Evolutionary conservation across 768 basidiomycete species (phyloP), one percentile per base, ranked within the genome.

Genomic region (Antrodiella citrinella): DNA sequence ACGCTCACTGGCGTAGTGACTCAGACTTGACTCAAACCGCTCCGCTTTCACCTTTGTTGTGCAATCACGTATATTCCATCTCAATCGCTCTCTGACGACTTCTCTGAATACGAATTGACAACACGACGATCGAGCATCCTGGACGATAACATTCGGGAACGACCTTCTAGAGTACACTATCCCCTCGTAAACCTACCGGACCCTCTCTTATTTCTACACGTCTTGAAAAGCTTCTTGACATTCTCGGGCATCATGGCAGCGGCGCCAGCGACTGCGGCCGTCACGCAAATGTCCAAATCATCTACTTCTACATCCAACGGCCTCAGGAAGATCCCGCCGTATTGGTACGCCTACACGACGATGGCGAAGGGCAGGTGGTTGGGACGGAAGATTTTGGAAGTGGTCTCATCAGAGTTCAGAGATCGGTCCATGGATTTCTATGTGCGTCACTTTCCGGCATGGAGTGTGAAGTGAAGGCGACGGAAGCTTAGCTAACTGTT

Each of bases 371-470:
- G 82, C 47, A 77, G 93, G 23, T 96, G 93, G 92, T 72, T 91
- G 30, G 84, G 86, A 26, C 73, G 93, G 44, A 86, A 92, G 64
- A 74, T 96, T 30, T 67, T 97, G 20, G 93, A 97, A 66, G 84
- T 96, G 35, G 85, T 97, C 13, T 91, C 88, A 0, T 94, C 92
- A 0, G 93, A 97, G 65, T 97, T 95, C 62, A 74, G 93, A 48
- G 93, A 96, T 71, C 76, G 93, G 45, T 90, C 86, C 12, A 84
- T 93, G 75, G 93, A 97, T 59, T 97, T 94, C 65, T 96, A 97
- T 74, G 92, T 94, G 67, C 62, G 91, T 78, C 35, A 40, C 20
- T 19, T 35, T 35, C 7, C 7, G 7, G 18, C 43, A 21, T 21
- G 15, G 13, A 18, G 22, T 35, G 24, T 46, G 20, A 15, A n/a